These are phyloP conservation scores for Sphaerulina vaccinii DNA, from an alignment of 2,329 filamentous ascomycete genomes.

Conservation along the genomic window DNA sequence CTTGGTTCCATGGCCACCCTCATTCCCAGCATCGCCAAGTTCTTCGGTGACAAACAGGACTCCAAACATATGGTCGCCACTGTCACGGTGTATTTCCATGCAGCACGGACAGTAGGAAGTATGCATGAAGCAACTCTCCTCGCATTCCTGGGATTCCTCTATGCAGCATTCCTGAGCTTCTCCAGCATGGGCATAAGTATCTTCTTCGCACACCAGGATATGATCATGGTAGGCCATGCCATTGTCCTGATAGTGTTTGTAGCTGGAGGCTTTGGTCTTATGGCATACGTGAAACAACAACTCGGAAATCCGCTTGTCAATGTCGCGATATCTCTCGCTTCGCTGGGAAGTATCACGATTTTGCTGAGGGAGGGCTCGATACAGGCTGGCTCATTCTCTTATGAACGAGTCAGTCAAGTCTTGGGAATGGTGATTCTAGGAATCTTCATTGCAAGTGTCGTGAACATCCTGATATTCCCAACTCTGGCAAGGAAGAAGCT, in stretches of 20 bases:
- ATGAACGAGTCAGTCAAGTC: constrained; percentile 77
- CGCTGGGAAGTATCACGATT: constrained; percentile 83
- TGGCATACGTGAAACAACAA: constrained; percentile 53
- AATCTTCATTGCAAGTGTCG: constrained; percentile 66
- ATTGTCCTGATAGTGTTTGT: constrained; percentile 81
- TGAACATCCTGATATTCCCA: constrained; percentile 76
- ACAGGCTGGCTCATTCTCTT: constrained; percentile 76
- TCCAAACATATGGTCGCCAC: constrained; percentile 94
- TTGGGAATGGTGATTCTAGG: constrained; percentile 82
- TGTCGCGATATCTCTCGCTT: constrained; percentile 74
- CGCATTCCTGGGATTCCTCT: constrained; percentile 74
- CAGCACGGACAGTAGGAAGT: constrained; percentile 78
- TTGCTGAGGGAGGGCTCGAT: constrained; percentile 89
- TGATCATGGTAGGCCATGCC: constrained; percentile 70
- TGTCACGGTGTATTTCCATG: constrained; percentile 92
- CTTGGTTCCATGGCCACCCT: constrained; percentile 85
- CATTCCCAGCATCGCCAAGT: constrained; percentile 66
- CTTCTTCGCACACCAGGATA: constrained; percentile 67
- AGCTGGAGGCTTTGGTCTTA: constrained; percentile 79
- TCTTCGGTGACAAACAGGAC: constrained; percentile 74
- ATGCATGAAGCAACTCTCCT: constrained; percentile 85
- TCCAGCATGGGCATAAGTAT: constrained; percentile 87
- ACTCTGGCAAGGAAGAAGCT: constrained; percentile 73
- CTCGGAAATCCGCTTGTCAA: constrained; percentile 43
- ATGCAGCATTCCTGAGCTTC: constrained; percentile 72